Conservation (phyloP, 495 filamentous ascomycete genomes). For the Xylaria palmicola region DNA sequence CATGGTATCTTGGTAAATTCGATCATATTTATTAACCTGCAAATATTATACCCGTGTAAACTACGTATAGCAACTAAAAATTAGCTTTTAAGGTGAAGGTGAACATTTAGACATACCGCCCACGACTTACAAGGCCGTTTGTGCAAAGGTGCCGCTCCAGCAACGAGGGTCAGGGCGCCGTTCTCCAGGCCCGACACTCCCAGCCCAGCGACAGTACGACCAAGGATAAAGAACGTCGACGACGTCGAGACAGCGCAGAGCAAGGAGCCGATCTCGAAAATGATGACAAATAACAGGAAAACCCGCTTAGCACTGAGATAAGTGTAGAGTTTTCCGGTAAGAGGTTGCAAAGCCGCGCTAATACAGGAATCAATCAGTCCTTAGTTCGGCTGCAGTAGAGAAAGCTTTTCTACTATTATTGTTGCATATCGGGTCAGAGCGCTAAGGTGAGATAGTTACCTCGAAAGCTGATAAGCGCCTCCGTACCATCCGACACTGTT, state of each 20-base stretch:
- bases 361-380: not conserved
- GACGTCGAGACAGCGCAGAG: constrained; percentile 48
- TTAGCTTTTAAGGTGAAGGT: constrained; percentile 29
- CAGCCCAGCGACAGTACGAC: constrained; percentile 50
- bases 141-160: constrained; percentile 34
- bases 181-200: constrained; percentile 45
- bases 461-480: not conserved
- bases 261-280: constrained; percentile 49
- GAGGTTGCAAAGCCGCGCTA: constrained; percentile 37
- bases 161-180: constrained; percentile 49
- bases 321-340: constrained; percentile 47
- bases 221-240: constrained; percentile 48
- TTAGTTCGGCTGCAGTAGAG: constrained; percentile 24
- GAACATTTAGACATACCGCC: constrained; percentile 33
- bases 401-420: not conserved
- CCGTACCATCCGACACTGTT: constrained; percentile 1
- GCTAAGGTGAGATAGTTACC: not conserved
- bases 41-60: not conserved
- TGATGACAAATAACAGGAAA: constrained; percentile 36
- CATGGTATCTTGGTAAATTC: not conserved
- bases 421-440: not conserved
- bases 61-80: constrained; percentile 14
- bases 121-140: constrained; percentile 35
- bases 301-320: constrained; percentile 43
- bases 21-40: not conserved